Conservation (phyloP, 176 grass and related monocot species). For the Dactylis glomerata region DNA sequence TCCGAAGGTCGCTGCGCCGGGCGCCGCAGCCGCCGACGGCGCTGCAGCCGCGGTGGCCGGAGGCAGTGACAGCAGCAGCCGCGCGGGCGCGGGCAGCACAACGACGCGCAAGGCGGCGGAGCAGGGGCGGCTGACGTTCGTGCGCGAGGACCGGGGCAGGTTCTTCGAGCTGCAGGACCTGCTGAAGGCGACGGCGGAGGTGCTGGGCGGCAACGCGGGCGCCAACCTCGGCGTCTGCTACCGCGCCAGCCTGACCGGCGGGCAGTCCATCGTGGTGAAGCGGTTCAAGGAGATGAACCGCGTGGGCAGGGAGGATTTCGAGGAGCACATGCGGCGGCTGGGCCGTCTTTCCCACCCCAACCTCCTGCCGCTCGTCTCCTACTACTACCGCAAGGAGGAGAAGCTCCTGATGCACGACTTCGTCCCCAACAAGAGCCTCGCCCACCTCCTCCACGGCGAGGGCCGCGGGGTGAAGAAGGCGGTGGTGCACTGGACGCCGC, state of each 20-base stretch:
- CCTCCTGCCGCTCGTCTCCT: slow-evolving; percentile 73
- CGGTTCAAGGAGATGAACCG: slow-evolving; percentile 97
- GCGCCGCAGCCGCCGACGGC: neutral
- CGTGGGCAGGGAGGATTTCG: slow-evolving; percentile 75
- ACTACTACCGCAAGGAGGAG: slow-evolving; percentile 98
- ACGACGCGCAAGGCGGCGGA: slow-evolving; percentile 34
- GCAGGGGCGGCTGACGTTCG: slow-evolving; percentile 67
- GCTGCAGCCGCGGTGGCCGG: neutral
- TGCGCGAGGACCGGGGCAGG: slow-evolving; percentile 51
- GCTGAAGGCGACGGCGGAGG: slow-evolving; percentile 87
- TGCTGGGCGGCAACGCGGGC: slow-evolving; percentile 47
- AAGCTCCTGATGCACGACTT: slow-evolving; percentile 83
- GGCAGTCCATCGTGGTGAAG: slow-evolving; percentile 73
- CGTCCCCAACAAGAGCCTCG: slow-evolving; percentile 68
- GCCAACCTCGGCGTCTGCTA: slow-evolving; percentile 78
- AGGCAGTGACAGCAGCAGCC: neutral
- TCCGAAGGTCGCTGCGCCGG: neutral
- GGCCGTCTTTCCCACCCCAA: slow-evolving; percentile 83
- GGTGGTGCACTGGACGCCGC: slow-evolving; percentile 49
- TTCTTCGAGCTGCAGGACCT: slow-evolving; percentile 85
- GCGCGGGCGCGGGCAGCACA: neutral
- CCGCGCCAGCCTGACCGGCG: slow-evolving; percentile 56
- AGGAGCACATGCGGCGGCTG: slow-evolving; percentile 94
- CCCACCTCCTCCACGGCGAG: slow-evolving; percentile 53
- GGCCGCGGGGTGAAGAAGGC: slow-evolving; percentile 17